Evolutionary conservation across 169 alveolate species (phyloP).

Genomic region (Eimeria sp.): DNA sequence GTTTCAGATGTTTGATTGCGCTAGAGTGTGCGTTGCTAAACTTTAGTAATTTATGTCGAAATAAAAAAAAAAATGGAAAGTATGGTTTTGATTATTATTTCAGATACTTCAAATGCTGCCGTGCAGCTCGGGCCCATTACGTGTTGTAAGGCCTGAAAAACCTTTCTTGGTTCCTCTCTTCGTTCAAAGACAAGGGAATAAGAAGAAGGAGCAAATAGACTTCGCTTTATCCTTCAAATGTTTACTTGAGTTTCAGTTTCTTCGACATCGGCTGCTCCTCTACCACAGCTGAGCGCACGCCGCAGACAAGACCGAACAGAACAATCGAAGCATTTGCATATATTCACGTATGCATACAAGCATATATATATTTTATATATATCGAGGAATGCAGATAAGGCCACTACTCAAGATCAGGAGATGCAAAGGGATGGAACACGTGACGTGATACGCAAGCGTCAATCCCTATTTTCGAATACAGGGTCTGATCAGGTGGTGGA

Average conservation of each 20-base stretch:
- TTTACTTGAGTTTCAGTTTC: conserved; percentile 15
- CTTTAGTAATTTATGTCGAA: neutral
- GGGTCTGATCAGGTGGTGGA: too few relatives aligned
- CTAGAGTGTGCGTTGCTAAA: neutral
- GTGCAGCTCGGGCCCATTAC: neutral
- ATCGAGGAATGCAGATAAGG: neutral
- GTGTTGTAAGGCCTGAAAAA: neutral
- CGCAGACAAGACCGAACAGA: neutral
- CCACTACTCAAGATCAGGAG: neutral
- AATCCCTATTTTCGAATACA: neutral
- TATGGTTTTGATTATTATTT: neutral
- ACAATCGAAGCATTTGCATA: too few relatives aligned
- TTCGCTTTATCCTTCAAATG: neutral
- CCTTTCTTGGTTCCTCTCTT: neutral
- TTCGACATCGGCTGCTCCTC: conserved; percentile 31
- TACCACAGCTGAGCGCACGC: conserved; percentile 27
- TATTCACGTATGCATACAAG: neutral
- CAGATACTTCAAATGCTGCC: neutral
- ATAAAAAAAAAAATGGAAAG: neutral
- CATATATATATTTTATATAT: neutral
- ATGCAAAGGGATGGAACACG: neutral
- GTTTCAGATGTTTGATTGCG: neutral
- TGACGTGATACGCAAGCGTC: neutral
- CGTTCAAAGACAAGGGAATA: neutral
- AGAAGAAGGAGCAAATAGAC: neutral